Conservation (phyloP, 441 rosid species). For the Jatropha multifida region DNA sequence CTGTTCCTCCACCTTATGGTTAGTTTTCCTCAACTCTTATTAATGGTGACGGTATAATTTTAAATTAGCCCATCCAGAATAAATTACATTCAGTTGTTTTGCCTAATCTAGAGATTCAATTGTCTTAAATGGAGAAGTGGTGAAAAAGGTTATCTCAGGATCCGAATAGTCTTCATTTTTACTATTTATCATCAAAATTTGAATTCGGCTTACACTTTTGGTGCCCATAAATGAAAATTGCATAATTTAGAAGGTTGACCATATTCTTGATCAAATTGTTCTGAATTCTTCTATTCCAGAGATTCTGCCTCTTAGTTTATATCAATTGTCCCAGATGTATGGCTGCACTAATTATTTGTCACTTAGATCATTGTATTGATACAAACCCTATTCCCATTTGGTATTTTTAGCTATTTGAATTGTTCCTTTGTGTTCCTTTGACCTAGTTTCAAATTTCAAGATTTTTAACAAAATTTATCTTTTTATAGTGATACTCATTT, state of each 20-base stretch:
- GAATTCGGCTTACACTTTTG: not conserved
- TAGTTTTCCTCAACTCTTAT: conserved; percentile 37
- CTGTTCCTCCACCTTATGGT: conserved; percentile 90
- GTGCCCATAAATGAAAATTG: not conserved
- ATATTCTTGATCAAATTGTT: not conserved
- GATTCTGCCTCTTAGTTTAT: not conserved
- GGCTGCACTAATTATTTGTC: not conserved
- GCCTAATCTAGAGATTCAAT: not conserved
- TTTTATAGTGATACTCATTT: not conserved
- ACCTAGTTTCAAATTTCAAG: not conserved
- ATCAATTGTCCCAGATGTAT: not conserved
- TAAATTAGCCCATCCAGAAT: not conserved
- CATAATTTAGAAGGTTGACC: not conserved
- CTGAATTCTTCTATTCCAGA: not conserved
- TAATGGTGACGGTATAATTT: conserved; percentile 5
- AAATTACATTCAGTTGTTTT: not conserved
- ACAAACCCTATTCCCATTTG: not conserved
- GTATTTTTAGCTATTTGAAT: not conserved
- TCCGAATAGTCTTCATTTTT: not conserved
- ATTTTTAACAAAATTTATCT: not conserved
- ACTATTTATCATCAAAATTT: not conserved
- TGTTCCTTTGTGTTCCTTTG: not conserved
- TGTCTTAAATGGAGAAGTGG: not conserved
- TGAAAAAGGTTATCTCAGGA: too few relatives aligned
- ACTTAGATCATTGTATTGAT: not conserved